Evolutionary conservation across 2,329 filamentous ascomycete genomes (phyloP), one percentile per base, ranked within the genome.

Genomic region (Nigrospora sphaerica): DNA sequence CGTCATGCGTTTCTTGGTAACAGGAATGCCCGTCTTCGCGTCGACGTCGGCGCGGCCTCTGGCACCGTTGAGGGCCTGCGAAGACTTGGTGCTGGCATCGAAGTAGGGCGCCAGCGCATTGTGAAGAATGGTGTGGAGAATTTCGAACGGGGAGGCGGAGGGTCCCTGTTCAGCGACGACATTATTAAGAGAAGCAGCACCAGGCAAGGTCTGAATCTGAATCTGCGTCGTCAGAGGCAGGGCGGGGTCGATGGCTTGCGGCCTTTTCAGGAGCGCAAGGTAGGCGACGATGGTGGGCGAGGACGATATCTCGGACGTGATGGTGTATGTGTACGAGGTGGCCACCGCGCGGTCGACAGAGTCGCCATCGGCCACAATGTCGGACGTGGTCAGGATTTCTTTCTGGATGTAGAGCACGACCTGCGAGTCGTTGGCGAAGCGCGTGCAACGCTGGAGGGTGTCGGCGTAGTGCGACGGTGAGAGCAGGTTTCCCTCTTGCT

Each of bases 1-100:
- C 43, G 92, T 93, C 65, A 97, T 85, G 61, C 90, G 88, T 78
- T 95, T 95, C 75, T 95, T 95, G 17, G 93, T 92, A n/a, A 92
- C 89, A 14, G 93, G 90, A 52, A 98, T 91, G 49, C 93, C 93
- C 16, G 89, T 95, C 71, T 95, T 95, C 39, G 88, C 83, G 61
- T 97, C 93, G 43, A 88, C 83, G 59, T 97, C 91, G 17, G 86
- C 80, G 58, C 89, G 83, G 52, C 82, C 83, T 61, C 88, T 85
- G 46, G 75, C 72, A 14, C 82, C 81, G 60, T 78, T 80, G 47
- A 71, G 70, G 43, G 79, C 69, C 61, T 89, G 86, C 58, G 89
- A 85, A 52, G 77, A 86, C 70, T 90, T 92, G 48, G 91, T 95
- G 65, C 90, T 95, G 57, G 91, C 92, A 73, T 99, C 92, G 63